Percentiles rank a stretch among this genome's conserved stretches.
Evolutionary conservation across 768 basidiomycete species (phyloP).

Genomic region (Suillus placidus): DNA sequence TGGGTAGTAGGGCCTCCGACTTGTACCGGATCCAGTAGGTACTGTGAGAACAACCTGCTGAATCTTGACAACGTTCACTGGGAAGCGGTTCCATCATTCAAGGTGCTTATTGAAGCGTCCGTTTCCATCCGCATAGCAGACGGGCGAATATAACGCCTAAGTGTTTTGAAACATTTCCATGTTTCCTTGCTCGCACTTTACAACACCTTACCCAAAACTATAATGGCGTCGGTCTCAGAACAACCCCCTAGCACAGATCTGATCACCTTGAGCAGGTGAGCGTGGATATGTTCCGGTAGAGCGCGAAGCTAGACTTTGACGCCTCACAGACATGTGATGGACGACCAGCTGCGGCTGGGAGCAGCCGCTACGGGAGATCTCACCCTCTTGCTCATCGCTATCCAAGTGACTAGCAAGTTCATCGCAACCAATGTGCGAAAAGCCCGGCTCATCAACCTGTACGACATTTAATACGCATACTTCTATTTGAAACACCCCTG

Average conservation of each 20-base stretch:
- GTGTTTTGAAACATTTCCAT: conserved; percentile 12
- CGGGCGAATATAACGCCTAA: not conserved
- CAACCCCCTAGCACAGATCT: conserved; percentile 82
- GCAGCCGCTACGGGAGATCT: conserved; percentile 88
- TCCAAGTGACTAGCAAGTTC: conserved; percentile 96
- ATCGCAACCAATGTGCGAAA: conserved; percentile 98
- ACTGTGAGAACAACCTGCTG: conserved; percentile 25
- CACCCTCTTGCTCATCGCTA: conserved; percentile 91
- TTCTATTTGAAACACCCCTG: conserved; percentile 10
- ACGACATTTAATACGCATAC: conserved; percentile 33
- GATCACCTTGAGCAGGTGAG: conserved; percentile 90
- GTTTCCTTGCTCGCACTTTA: conserved; percentile 5
- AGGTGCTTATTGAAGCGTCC: conserved; percentile 14
- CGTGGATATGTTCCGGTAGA: conserved; percentile 5
- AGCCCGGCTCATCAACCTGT: conserved; percentile 97
- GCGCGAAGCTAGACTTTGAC: conserved; percentile 10
- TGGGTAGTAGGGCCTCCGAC: conserved; percentile 8
- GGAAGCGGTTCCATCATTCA: conserved; percentile 3
- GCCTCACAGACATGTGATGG: conserved; percentile 74
- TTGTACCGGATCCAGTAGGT: conserved; percentile 22
- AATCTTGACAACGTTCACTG: conserved; percentile 3
- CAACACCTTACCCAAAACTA: conserved; percentile 19
- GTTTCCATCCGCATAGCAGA: conserved; percentile 22
- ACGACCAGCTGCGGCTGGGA: conserved; percentile 83
- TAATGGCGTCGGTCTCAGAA: conserved; percentile 42